Evolutionary conservation across 345 rosid species (phyloP), one percentile per base, ranked within the genome.

Genomic region (Populus nigra): DNA sequence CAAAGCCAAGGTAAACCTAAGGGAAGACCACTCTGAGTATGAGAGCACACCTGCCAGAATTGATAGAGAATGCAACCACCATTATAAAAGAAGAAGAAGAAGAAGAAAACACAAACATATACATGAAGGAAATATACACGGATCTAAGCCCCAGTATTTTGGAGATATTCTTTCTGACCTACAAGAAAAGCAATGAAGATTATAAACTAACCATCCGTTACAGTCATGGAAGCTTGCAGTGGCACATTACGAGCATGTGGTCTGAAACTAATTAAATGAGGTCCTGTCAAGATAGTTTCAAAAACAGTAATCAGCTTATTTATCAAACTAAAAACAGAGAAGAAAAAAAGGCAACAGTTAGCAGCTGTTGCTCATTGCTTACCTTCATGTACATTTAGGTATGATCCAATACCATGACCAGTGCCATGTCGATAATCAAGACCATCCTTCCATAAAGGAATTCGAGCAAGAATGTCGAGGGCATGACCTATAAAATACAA

Each of bases 351-450:
- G 47, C n/a, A 49, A 49, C 65, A 76, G 16, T 68, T 43, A 55
- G 72, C 63, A 71, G 33, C 23, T 71, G 45, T 41, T 68, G 29
- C 50, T 76, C 69, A 85, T 75, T 47, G 77, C 88, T 78, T 77
- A 87, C 99, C 99, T 91, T 94, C 99, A 88, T 96, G 99, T 81
- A 96, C 98, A 61, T 81, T 89, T 69, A 96, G 88, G 86, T 91
- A 96, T 79, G 99, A 96, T 41, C 99, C 99, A 53, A 96, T 86
- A 77, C 99, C 98, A 85, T 96, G 99, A 78, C 99, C 99, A 73
- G 99, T 96, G 50, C 97, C 99, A 76, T 96, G 99, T 63, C 95
- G 90, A 83, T 92, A 96, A 87, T 94, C 97, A 82, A 96, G 97
- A 65, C 99, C 99, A 70, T 90, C 47, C 83, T 90, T 89, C 98